Evolutionary conservation across 495 filamentous ascomycete species (phyloP), one percentile per base, ranked within the genome.

Genomic region (Aspergillus campestris): DNA sequence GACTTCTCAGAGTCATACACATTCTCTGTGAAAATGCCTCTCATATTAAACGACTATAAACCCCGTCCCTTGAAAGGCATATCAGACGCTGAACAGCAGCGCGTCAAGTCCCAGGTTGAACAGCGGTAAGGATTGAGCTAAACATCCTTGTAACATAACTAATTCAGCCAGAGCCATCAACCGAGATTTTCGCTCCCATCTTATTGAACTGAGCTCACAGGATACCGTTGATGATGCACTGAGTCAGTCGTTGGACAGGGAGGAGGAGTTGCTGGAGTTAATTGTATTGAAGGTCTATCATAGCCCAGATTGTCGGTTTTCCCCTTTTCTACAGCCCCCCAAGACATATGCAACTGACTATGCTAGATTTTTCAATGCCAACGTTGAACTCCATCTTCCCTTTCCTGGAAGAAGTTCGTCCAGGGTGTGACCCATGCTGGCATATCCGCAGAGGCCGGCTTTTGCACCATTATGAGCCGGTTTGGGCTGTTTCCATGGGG

Each of bases 1-100:
- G 54, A 57, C 34, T 57, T 53, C 34, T 57, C 47, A 1, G 43
- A 31, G 33, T 43, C 50, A 13, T 57, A 57, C 32, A 57, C 49
- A 9, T 53, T 57, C 39, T 48, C 50, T 32, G 27, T 34, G 2
- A 45, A 42, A 24, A 15, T 6, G 37, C 50, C 45, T 40, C 45
- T 48, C 30, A 31, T 35, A 41, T 31, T 52, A 9, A 44, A 44
- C 47, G 8, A 13, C 11, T 34, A 44, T 8, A 42, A 30, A 44
- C 49, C 49, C 34, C 44, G 49, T 6, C 34, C 49, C 31, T 31
- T 52, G 32, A 32, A 15, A 18, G 29, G 12, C 32, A 45, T 52
- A 44, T 38, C 44, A 29, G 8, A 41, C 5, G 39, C 39, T 33
- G 44, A 52, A 40, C 49, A 31, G 8, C 28, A 48, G 36, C 28